These are phyloP conservation scores for Penicillium brasilianum DNA, from an alignment of 2,329 filamentous ascomycete species.

Conservation along the genomic window DNA sequence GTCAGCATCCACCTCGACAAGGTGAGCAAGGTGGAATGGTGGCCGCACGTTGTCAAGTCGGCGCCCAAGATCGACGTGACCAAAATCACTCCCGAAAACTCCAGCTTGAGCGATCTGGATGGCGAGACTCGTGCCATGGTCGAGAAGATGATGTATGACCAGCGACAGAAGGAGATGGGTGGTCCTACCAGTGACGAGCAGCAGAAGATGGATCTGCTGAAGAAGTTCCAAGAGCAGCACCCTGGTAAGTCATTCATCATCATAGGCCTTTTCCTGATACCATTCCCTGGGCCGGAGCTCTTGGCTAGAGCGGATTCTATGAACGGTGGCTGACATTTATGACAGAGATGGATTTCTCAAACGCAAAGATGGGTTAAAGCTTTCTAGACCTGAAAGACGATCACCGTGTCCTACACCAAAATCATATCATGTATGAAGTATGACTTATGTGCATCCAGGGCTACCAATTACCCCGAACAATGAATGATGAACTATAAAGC, in stretches of 20 bases:
- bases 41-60: constrained; percentile 84
- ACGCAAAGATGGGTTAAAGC: constrained; percentile 63
- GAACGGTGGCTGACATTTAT: constrained; percentile 10
- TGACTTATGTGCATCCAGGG: constrained; percentile 22
- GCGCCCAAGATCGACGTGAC: constrained; percentile 93
- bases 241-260: constrained; percentile 49
- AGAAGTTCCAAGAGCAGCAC: constrained; percentile 86
- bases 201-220: constrained; percentile 90
- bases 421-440: constrained; percentile 31
- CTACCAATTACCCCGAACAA: constrained; percentile 10
- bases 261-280: background rate
- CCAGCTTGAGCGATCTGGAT: constrained; percentile 88
- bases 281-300: no score
- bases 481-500: constrained; percentile 22
- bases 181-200: constrained; percentile 90
- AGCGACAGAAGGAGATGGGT: constrained; percentile 93
- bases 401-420: constrained; percentile 1
- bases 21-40: constrained; percentile 97
- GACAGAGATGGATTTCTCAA: constrained; percentile 69
- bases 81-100: constrained; percentile 93
- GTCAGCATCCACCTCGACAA: constrained; percentile 93
- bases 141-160: constrained; percentile 99
- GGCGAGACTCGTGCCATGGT: constrained; percentile 96
- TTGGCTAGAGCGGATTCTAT: background rate
- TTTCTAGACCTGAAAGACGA: background rate